Percentiles rank a stretch among this genome's conserved stretches.
Conservation (phyloP, 768 basidiomycete genomes). For the Termitomyces sp. region DNA sequence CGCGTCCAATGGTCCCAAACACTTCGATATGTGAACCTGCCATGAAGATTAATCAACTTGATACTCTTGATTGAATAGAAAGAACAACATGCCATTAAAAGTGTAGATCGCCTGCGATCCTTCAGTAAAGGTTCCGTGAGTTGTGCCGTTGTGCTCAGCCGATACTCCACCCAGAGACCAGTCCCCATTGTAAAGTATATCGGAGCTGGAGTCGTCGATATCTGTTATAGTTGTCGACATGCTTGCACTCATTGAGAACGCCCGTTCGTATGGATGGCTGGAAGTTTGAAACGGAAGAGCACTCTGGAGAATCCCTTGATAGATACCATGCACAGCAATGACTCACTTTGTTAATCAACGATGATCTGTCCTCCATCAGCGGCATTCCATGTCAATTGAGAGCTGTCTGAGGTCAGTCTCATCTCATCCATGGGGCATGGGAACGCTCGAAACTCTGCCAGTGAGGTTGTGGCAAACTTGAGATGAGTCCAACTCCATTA, state of each 20-base stretch:
- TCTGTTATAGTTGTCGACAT: conserved; percentile 16
- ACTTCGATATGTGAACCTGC: conserved; percentile 9
- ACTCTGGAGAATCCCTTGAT: neutral
- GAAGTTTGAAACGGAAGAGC: neutral
- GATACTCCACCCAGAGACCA: neutral
- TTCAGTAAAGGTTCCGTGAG: conserved; percentile 6
- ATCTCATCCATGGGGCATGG: neutral
- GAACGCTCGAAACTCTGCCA: no score
- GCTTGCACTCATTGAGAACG: neutral
- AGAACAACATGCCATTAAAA: conserved; percentile 1
- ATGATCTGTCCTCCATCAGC: neutral
- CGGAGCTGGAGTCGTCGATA: conserved; percentile 5
- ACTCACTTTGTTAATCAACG: no score
- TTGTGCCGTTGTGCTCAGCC: neutral
- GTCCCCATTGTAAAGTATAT: neutral
- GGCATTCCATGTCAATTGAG: neutral
- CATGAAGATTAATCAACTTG: neutral
- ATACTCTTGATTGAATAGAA: neutral
- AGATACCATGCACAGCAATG: neutral
- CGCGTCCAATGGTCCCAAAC: conserved; percentile 8
- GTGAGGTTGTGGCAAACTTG: no score
- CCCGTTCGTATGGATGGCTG: neutral
- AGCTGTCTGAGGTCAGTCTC: neutral
- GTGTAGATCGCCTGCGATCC: conserved; percentile 1
- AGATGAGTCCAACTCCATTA: neutral